Base-by-base conservation (phyloP, 2,329 filamentous ascomycete genomes). In the Epichloe gansuensis region DNA sequence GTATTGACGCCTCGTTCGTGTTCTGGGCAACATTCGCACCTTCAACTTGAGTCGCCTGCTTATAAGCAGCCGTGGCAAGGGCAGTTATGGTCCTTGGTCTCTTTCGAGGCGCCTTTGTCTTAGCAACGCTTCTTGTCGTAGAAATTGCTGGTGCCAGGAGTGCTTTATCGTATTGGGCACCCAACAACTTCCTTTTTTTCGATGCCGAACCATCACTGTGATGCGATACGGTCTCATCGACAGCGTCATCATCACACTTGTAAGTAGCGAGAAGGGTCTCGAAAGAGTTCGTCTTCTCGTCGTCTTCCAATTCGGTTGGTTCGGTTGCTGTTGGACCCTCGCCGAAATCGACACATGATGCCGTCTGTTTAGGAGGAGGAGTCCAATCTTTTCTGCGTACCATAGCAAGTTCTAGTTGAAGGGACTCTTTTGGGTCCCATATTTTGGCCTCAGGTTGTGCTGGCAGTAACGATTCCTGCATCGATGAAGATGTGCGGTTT, bases 61-160 rank as follows among this genome's bases (percentile, higher is more conserved):
- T 61, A 61, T 90, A 93, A 4, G 81, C 80, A 12, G 86, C 83
- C 1, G 83, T 91, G 11, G 87, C 86, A 48, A 87, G 69, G 41
- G 81, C 86, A 0, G 89, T 95, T 52, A 95, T 83, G 0, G 88
- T 94, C 41, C 80, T 81, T 0, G 82, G 68, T 64, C 85, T 90
- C 67, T 86, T 89, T 65, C 80, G 82, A 3, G 75, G 68, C 5
- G 72, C 70, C 57, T 80, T 84, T 23, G 67, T 63, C 61, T 78
- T 80, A 1, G 60, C 56, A 0, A 68, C 68, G 1, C 67, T 66
- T 17, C 60, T 64, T 43, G 62, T 55, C 6, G 35, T 15, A n/a
- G 42, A 2, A 23, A 25, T 15, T 40, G 36, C 7, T 25, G 42
- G 15, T n/a, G 13, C 38, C 8, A 25, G n/a, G 6, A 27, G 11